Percentiles rank a stretch among this genome's conserved stretches.
Evolutionary conservation across 1,139 yeast species (phyloP).

Genomic region (Pichia sp.): DNA sequence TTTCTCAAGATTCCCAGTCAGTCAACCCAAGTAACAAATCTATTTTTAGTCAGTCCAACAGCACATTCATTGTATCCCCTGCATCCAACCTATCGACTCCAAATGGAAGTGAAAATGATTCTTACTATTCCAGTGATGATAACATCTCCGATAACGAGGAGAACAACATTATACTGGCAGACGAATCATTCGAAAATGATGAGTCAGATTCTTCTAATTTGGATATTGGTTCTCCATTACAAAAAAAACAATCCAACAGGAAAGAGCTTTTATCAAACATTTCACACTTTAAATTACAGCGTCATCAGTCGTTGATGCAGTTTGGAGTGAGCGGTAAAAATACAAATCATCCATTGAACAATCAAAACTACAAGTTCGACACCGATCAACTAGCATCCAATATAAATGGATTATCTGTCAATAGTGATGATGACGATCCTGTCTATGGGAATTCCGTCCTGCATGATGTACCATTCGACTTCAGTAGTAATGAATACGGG

Average conservation of each 20-base stretch:
- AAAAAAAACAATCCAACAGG: constrained; percentile 21
- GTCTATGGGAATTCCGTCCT: constrained; percentile 15
- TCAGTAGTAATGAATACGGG: constrained; percentile 4
- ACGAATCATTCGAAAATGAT: constrained; percentile 11
- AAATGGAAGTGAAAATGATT: constrained; percentile 11
- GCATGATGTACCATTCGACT: constrained; percentile 13
- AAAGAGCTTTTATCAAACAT: constrained; percentile 19
- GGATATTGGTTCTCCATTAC: constrained; percentile 30
- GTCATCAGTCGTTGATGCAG: constrained; percentile 18
- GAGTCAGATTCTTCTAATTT: constrained; percentile 8
- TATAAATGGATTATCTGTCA: constrained; percentile 25
- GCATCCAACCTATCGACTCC: constrained; percentile 6
- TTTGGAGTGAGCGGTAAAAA: constrained; percentile 2
- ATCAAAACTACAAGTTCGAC: constrained; percentile 16
- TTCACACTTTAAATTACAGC: constrained; percentile 23
- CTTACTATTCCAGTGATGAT: constrained; percentile 15
- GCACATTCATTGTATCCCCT: constrained; percentile 5
- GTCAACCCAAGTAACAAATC: background rate
- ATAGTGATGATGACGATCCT: constrained; percentile 13
- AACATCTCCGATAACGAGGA: constrained; percentile 12
- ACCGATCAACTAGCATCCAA: constrained; percentile 28
- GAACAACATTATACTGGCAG: constrained; percentile 10
- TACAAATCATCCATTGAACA: background rate
- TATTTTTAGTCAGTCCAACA: constrained; percentile 2
- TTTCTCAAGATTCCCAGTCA: constrained; percentile 6